Evolutionary conservation across 202 grass and related monocot species (phyloP), one percentile per base, ranked within the genome.

Genomic region (Panicum hallii): DNA sequence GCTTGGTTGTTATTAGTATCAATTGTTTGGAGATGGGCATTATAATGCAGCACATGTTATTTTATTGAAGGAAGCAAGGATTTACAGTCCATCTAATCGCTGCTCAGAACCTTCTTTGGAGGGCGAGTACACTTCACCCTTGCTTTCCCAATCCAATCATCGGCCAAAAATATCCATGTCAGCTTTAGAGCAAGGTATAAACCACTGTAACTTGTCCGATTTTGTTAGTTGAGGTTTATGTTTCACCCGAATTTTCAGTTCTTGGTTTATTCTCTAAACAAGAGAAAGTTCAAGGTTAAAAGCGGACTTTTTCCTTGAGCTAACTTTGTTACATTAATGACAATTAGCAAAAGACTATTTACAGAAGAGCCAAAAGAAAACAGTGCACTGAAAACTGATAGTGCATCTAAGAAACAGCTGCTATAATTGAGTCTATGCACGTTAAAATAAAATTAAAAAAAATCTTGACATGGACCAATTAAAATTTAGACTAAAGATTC

Each of bases 401-500:
- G 32, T 54, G 55, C 34, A 72, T 83, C 36, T 77, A 62, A 49
- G 16, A 47, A 34, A 77, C 9, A 78, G 20, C 26, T 65, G 30
- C 22, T 11, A 55, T n/a, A 14, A 76, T 57, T 73, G 7, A 22
- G 30, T 63, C 28, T 30, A 11, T 40, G 22, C 19, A 82, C 11
- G 5, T 63, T 26, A 28, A 16, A 63, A 56, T 57, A 52, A 70
- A 63, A 46, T 63, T 67, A 22, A 23, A 48, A 32, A 44, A 62
- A 15, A 30, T 60, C 16, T 5, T 80, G 22, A 55, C 44, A 20
- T 77, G 23, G 12, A 54, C 11, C 4, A 63, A 46, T 32, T 79
- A 52, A 65, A 86, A 78, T 78, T 47, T 78, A 30, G 72, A 67
- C 16, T 12, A 73, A 82, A 86, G 20, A 77, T 43, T 82, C 78